Base-by-base conservation (phyloP, 1,284 basidiomycete species). In the Microbotryum lychnidis-dioicae region DNA sequence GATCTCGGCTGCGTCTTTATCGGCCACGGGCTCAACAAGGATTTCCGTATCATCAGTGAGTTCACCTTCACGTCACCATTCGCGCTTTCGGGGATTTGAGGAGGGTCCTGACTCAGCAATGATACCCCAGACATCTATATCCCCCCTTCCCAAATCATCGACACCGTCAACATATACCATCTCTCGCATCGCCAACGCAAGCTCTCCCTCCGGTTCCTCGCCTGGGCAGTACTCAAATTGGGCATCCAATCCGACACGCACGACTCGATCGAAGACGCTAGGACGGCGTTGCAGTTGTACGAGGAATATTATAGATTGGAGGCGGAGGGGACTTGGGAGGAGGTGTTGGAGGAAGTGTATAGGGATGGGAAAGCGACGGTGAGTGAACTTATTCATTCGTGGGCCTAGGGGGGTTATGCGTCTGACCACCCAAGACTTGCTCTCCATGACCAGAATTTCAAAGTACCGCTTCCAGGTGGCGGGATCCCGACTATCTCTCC, bases 21-120 rank as follows among this genome's bases (percentile, higher is more conserved):
- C 59, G 96, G 96, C 0, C 94, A 99, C 71, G 96, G 96, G 1
- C 81, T 98, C n/a, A 88, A 90, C n/a, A 97, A 97, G 74, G 96
- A 98, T 76, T 97, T 98, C 77, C 83, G 96, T 14, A 98, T 96
- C 62, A 97, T 98, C 78, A 98, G 91, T 93, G 69, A 73, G 89
- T 78, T 6, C 45, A 8, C 3, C 29, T 25, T 54, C 6, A 23
- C 10, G 47, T n/a, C 51, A 23, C 12, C 6, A 46, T 21, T 37
- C 3, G 44, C 18, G 20, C 33, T 56, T 14, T 45, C 27, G 23
- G 16, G 23, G 21, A 52, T n/a, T 48, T 37, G 21, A 23, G 25
- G 18, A 7, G n/a, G 31, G 31, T 31, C 29, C 27, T 18, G 20
- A 14, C 31, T n/a, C 9, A 42, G 37, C 12, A 18, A 42, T 42